Percentiles rank a stretch among this genome's conserved stretches.
Conservation (phyloP, 495 filamentous ascomycete species). For the Aspergillus sclerotioniger region DNA sequence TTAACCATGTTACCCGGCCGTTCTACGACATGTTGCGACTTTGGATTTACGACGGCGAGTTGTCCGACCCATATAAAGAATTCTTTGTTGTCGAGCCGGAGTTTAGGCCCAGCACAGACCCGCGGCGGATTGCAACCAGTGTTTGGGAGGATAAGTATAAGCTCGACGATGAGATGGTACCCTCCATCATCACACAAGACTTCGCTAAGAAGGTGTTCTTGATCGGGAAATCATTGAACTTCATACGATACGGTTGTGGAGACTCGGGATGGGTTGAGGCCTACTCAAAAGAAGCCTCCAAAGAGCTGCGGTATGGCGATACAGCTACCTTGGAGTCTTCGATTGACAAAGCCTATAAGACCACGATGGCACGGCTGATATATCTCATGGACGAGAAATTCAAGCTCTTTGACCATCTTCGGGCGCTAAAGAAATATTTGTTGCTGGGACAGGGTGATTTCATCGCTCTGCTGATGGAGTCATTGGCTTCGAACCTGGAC, state of each 20-base stretch:
- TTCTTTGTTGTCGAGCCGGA: conserved; percentile 90
- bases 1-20: conserved; percentile 87
- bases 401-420: conserved; percentile 86
- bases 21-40: conserved; percentile 95
- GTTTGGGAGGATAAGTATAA: conserved; percentile 99
- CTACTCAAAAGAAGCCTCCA: conserved; percentile 92
- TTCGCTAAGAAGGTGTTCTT: conserved; percentile 95
- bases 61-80: conserved; percentile 91
- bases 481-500: conserved; percentile 85
- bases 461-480: conserved; percentile 96
- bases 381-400: conserved; percentile 92
- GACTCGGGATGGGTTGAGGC: conserved; percentile 94
- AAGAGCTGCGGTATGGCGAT: conserved; percentile 90
- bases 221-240: conserved; percentile 97
- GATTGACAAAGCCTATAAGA: conserved; percentile 96
- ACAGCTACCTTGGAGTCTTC: conserved; percentile 86
- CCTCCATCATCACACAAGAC: conserved; percentile 84
- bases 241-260: conserved; percentile 91
- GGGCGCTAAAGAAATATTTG: conserved; percentile 91
- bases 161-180: conserved; percentile 79
- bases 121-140: conserved; percentile 70
- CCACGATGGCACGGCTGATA: conserved; percentile 94
- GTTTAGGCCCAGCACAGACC: conserved; percentile 44
- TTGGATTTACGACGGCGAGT: conserved; percentile 98
- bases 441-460: conserved; percentile 96